phyloP scores from a whole-genome alignment of 768 basidiomycete species.

The Roridomyces roridus region DNA sequence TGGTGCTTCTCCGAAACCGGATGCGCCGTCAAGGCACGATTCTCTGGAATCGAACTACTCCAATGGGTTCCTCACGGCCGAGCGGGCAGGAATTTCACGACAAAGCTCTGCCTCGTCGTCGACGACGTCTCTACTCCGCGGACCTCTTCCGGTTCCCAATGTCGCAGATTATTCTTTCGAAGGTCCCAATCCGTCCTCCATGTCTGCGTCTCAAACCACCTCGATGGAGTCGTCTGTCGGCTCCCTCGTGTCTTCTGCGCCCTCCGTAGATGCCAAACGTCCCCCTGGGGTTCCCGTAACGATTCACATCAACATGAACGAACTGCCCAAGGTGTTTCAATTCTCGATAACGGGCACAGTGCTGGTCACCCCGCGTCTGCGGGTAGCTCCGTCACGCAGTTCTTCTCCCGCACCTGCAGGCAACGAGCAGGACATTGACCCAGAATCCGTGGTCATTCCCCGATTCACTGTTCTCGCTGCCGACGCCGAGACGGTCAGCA shows the following conservation, averaged over 20 bases:
- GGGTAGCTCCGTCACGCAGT: constrained; percentile 26
- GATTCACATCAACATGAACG: constrained; percentile 82
- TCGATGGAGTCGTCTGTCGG: constrained; percentile 49
- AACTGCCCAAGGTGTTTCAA: constrained; percentile 63
- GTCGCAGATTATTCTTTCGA: constrained; percentile 83
- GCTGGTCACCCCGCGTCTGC: constrained; percentile 56
- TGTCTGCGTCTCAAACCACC: constrained; percentile 27
- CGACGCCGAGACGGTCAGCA: constrained; percentile 64
- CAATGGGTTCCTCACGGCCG: constrained; percentile 28
- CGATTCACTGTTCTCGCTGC: constrained; percentile 73
- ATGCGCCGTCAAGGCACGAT: constrained; percentile 48
- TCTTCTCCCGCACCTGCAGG: constrained; percentile 23
- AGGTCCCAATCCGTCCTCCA: constrained; percentile 42
- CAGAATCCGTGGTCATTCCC: constrained; percentile 66
- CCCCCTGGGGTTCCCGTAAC: constrained; percentile 71
- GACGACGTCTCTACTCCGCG: constrained; percentile 74
- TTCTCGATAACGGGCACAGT: constrained; percentile 73
- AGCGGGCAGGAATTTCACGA: constrained; percentile 31
- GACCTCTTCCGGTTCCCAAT: constrained; percentile 69
- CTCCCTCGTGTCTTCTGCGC: constrained; percentile 47
- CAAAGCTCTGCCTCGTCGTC: constrained; percentile 53
- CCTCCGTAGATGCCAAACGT: constrained; percentile 30
- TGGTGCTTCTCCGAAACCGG: constrained; percentile 43
- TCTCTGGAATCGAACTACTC: constrained; percentile 52
- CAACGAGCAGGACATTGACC: constrained; percentile 35